phyloP scores from a whole-genome alignment of 2,329 filamentous ascomycete genomes.

The Thielaviopsis musarum region DNA sequence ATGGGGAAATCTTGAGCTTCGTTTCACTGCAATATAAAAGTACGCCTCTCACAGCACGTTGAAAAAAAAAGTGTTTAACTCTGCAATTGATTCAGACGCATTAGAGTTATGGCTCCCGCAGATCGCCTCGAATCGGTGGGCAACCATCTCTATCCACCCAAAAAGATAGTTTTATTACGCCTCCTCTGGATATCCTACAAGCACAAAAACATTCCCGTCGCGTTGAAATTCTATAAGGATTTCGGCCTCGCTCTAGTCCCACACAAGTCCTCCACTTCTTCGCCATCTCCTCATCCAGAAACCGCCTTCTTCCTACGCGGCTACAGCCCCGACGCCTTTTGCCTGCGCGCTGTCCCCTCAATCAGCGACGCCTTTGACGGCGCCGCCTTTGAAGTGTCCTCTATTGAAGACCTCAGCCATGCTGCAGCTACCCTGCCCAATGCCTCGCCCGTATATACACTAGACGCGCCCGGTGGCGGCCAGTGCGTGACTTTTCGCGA shows the following conservation, averaged over 20 bases:
- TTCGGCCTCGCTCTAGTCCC: slow-evolving; percentile 28
- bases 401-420: slow-evolving; percentile 34
- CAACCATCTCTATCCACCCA: background rate
- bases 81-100: background rate
- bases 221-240: slow-evolving; percentile 27
- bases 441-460: slow-evolving; percentile 30
- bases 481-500: slow-evolving; percentile 34
- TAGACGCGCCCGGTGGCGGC: slow-evolving; percentile 36
- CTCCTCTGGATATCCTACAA: slow-evolving; percentile 21
- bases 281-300: slow-evolving; percentile 6
- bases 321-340: slow-evolving; percentile 42
- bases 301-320: slow-evolving; percentile 40
- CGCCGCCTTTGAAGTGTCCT: slow-evolving; percentile 39
- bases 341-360: slow-evolving; percentile 35
- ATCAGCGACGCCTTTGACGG: slow-evolving; percentile 36
- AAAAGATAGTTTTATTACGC: background rate
- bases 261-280: slow-evolving; percentile 17
- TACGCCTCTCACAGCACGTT: too few relatives aligned
- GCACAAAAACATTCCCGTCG: slow-evolving; percentile 26
- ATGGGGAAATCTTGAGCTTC: too few relatives aligned
- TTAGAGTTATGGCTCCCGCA: background rate
- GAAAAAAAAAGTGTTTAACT: too few relatives aligned
- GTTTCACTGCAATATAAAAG: too few relatives aligned
- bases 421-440: slow-evolving; percentile 30
- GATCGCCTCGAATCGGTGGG: background rate